Evolutionary conservation across 352 stramenopile genomes (phyloP).

Genomic region (Phytopythium mirpurense): DNA sequence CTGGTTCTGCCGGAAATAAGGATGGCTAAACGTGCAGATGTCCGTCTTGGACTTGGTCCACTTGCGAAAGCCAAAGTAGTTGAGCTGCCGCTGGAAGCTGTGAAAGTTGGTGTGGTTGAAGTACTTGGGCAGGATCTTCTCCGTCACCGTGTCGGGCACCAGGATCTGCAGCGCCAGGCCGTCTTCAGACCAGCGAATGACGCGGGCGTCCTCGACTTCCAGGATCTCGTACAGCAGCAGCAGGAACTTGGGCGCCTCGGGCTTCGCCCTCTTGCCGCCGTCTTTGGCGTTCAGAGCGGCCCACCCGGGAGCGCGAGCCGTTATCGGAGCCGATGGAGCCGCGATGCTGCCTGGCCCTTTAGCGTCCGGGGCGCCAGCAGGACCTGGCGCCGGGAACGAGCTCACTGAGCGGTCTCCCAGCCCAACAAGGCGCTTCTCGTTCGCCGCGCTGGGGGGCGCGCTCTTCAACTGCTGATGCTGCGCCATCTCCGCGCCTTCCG

Average conservation of each 20-base stretch:
- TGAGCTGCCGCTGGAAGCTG: slow-evolving; percentile 90
- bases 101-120: slow-evolving; percentile 93
- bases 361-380: neutral
- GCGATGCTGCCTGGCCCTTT: neutral
- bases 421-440: slow-evolving; percentile 1
- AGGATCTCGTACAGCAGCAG: slow-evolving; percentile 79
- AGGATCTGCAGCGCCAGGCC: slow-evolving; percentile 73
- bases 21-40: slow-evolving; percentile 83
- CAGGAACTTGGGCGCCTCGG: slow-evolving; percentile 79
- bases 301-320: slow-evolving; percentile 16
- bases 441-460: neutral
- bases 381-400: neutral
- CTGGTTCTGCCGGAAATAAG: slow-evolving; percentile 71
- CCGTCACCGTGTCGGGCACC: slow-evolving; percentile 47
- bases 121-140: slow-evolving; percentile 88
- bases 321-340: neutral
- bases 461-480: slow-evolving; percentile 15
- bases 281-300: slow-evolving; percentile 29
- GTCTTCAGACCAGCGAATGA: slow-evolving; percentile 80
- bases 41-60: slow-evolving; percentile 83
- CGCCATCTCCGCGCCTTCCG: slow-evolving; percentile 22
- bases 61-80: slow-evolving; percentile 92
- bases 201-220: slow-evolving; percentile 54
- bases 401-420: neutral
- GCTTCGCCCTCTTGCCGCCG: slow-evolving; percentile 25